Evolutionary conservation across 345 rosid species (phyloP).

Genomic region (Ceriops decandra): DNA sequence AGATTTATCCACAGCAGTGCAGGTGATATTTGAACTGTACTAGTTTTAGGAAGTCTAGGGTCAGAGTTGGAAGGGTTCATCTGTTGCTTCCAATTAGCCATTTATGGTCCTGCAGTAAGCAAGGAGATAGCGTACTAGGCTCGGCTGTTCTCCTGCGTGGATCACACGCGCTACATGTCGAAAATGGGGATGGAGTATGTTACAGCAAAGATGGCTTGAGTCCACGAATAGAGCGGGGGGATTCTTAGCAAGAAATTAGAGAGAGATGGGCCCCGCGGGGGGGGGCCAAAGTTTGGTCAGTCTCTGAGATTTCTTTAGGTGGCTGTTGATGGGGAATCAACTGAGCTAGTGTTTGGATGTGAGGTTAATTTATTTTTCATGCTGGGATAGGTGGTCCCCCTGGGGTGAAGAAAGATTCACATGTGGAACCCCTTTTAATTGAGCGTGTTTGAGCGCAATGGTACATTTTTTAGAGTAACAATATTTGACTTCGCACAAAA

Average conservation of each 20-base stretch:
- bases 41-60: not conserved
- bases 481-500: too few relatives aligned
- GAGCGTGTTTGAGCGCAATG: not conserved
- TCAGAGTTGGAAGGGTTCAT: not conserved
- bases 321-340: slow-evolving; percentile 18
- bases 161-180: not conserved
- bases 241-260: slow-evolving; percentile 13
- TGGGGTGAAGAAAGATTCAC: not conserved
- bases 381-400: not conserved
- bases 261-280: not conserved
- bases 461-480: too few relatives aligned
- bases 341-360: slow-evolving; percentile 14
- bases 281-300: slow-evolving; percentile 10
- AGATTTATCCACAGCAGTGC: not conserved
- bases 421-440: not conserved
- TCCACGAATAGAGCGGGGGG: not conserved
- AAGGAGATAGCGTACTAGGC: not conserved
- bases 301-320: slow-evolving; percentile 12
- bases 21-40: not conserved
- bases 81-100: not conserved
- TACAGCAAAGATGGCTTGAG: slow-evolving; percentile 7
- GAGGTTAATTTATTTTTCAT: slow-evolving; percentile 8
- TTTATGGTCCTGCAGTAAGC: not conserved
- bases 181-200: not conserved
- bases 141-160: not conserved